Conservation (phyloP, 1,139 yeast genomes). For the Zygosaccharomyces sapae region DNA sequence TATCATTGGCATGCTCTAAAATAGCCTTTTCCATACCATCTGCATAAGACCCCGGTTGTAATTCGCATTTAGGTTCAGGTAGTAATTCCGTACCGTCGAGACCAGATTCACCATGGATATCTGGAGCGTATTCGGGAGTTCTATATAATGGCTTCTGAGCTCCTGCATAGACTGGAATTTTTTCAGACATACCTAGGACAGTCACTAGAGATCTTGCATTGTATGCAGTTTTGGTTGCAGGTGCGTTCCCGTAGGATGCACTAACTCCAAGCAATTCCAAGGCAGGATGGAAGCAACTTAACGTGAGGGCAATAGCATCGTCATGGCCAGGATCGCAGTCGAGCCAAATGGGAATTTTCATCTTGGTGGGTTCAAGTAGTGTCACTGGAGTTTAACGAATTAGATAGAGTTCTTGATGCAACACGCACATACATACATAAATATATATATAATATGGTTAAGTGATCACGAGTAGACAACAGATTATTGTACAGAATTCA, state of each 20-base stretch:
- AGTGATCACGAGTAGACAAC: slow-evolving; percentile 1
- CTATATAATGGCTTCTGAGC: slow-evolving; percentile 53
- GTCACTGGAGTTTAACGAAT: neutral
- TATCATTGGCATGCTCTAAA: slow-evolving; percentile 40
- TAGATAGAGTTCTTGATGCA: neutral
- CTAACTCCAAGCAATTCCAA: slow-evolving; percentile 68
- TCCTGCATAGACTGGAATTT: slow-evolving; percentile 68
- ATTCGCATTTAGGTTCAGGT: slow-evolving; percentile 43
- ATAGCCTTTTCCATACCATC: slow-evolving; percentile 58
- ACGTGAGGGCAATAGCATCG: slow-evolving; percentile 72
- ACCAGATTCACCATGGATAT: slow-evolving; percentile 72
- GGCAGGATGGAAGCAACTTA: slow-evolving; percentile 57
- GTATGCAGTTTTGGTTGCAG: slow-evolving; percentile 60
- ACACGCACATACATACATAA: neutral
- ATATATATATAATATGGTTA: neutral
- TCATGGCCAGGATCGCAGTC: slow-evolving; percentile 95
- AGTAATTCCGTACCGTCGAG: slow-evolving; percentile 66
- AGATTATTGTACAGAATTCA: slow-evolving; percentile 3
- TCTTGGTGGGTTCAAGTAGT: neutral
- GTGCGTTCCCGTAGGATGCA: slow-evolving; percentile 78
- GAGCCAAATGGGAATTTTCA: slow-evolving; percentile 65
- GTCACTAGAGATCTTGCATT: slow-evolving; percentile 68
- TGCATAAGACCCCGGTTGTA: slow-evolving; percentile 38
- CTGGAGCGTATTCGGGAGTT: slow-evolving; percentile 47
- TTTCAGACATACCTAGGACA: slow-evolving; percentile 44